phyloP scores from a whole-genome alignment of 345 rosid genomes.

The Carallia brachiata region DNA sequence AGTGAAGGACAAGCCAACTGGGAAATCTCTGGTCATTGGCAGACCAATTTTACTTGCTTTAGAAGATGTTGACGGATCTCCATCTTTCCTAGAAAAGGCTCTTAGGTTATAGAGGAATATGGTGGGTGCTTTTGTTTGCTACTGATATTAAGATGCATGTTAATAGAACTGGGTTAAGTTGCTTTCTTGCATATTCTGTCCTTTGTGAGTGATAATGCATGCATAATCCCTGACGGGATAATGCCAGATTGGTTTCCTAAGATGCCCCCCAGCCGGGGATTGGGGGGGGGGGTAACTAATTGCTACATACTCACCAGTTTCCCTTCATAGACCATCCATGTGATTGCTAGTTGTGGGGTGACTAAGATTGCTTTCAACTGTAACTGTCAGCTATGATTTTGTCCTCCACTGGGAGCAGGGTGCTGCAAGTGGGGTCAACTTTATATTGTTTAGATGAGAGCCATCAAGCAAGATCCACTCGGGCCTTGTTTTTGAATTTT shows the following conservation, averaged over 20 bases:
- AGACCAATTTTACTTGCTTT: slow-evolving; percentile 90
- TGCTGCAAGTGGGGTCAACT: too few relatives aligned
- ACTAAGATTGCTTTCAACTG: neutral
- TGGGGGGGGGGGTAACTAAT: too few relatives aligned
- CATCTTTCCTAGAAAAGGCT: slow-evolving; percentile 97
- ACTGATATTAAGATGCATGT: neutral
- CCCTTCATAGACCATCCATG: neutral
- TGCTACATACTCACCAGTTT: neutral
- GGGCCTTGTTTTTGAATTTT: too few relatives aligned
- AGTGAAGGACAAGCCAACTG: slow-evolving; percentile 62
- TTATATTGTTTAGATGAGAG: too few relatives aligned
- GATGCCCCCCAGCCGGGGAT: too few relatives aligned
- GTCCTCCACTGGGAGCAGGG: neutral
- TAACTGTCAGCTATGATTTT: neutral
- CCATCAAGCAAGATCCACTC: too few relatives aligned
- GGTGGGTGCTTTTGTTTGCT: slow-evolving; percentile 45
- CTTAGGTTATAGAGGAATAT: slow-evolving; percentile 81
- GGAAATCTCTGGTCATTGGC: slow-evolving; percentile 57
- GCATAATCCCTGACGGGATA: neutral
- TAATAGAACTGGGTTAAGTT: neutral
- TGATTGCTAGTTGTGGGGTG: neutral
- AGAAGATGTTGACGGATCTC: slow-evolving; percentile 97
- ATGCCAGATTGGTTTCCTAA: neutral
- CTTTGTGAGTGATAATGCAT: neutral
- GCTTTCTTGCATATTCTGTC: slow-evolving; percentile 5